phyloP scores from a whole-genome alignment of 1,139 yeast species.

The Suhomyces choctaworum region DNA sequence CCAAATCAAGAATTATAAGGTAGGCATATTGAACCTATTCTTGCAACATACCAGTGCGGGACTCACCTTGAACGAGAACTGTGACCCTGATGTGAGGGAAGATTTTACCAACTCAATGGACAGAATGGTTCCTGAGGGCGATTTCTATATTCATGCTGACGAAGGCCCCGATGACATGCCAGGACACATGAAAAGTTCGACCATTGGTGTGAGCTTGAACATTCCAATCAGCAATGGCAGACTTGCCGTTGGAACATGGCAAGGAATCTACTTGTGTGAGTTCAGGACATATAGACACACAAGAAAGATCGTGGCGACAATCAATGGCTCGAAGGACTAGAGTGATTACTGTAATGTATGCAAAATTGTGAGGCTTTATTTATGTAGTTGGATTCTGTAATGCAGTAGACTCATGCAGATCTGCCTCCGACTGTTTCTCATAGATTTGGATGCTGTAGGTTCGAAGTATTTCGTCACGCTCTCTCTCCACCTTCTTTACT shows the following conservation, averaged over 20 bases:
- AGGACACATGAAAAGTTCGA: conserved; percentile 67
- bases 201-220: conserved; percentile 64
- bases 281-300: conserved; percentile 65
- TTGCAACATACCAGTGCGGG: conserved; percentile 82
- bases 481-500: conserved; percentile 24
- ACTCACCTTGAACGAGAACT: conserved; percentile 72
- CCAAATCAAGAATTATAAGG: conserved; percentile 55
- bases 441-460: conserved; percentile 39
- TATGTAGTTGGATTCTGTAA: background rate
- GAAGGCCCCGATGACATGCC: conserved; percentile 88
- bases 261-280: conserved; percentile 75
- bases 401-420: background rate
- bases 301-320: conserved; percentile 69
- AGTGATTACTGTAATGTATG: background rate
- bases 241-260: conserved; percentile 81
- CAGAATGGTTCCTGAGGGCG: conserved; percentile 70
- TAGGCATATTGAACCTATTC: conserved; percentile 67
- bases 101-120: conserved; percentile 68
- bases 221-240: conserved; percentile 71
- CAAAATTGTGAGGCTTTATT: background rate
- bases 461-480: conserved; percentile 27
- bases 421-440: conserved; percentile 19
- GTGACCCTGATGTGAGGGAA: conserved; percentile 72
- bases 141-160: conserved; percentile 61
- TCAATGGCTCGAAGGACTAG: conserved; percentile 54